Evolutionary conservation across 257 asterid species (phyloP).

Genomic region (Forsythia viridissima): DNA sequence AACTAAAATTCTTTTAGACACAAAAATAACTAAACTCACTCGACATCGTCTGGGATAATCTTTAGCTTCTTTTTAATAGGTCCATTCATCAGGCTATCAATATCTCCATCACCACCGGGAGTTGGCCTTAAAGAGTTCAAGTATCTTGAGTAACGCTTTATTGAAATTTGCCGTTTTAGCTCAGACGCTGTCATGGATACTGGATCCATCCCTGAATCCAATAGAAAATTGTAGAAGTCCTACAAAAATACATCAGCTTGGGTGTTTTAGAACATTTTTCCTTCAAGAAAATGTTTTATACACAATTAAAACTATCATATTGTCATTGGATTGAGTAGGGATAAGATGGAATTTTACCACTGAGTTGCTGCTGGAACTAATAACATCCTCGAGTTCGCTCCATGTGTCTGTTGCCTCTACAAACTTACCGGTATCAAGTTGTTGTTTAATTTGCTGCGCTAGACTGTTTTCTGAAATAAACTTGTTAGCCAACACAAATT

Average conservation of each 20-base stretch:
- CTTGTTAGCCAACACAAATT: conserved; percentile 7
- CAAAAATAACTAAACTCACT: conserved; percentile 38
- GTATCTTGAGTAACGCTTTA: conserved; percentile 64
- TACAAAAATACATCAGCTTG: conserved; percentile 17
- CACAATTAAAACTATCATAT: neutral
- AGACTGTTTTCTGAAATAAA: conserved; percentile 45
- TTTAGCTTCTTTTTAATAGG: conserved; percentile 68
- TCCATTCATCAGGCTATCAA: conserved; percentile 72
- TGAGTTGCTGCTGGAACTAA: conserved; percentile 48
- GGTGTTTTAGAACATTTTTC: neutral
- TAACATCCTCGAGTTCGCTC: conserved; percentile 53
- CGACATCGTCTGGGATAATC: conserved; percentile 63
- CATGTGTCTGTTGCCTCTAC: conserved; percentile 70
- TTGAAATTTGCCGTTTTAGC: conserved; percentile 39
- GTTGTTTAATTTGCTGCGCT: conserved; percentile 56
- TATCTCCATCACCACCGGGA: conserved; percentile 56
- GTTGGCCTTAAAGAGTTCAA: conserved; percentile 49
- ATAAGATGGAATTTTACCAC: conserved; percentile 52
- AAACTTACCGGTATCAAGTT: conserved; percentile 52
- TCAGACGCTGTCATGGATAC: conserved; percentile 55
- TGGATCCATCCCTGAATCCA: conserved; percentile 78
- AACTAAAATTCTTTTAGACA: neutral
- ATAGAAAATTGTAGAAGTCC: conserved; percentile 89
- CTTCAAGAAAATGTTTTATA: neutral
- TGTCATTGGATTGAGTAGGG: neutral